Percentiles rank a stretch among this genome's conserved stretches.
phyloP scores from a whole-genome alignment of 2,329 filamentous ascomycete genomes.

The Neofusicoccum parvum region DNA sequence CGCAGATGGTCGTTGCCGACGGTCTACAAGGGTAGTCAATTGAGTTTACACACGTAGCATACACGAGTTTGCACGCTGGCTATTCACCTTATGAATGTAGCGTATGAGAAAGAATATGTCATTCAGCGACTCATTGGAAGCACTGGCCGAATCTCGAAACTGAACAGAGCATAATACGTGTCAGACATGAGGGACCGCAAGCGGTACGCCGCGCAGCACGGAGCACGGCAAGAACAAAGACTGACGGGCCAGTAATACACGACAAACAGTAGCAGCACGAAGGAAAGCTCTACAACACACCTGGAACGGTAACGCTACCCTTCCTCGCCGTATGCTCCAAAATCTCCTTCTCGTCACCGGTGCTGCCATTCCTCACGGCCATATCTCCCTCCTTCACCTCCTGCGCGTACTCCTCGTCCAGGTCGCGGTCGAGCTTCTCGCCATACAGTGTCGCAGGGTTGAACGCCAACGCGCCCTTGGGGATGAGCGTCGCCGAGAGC shows the following conservation, averaged over 20 bases:
- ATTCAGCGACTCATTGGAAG: neutral
- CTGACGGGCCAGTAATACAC: neutral
- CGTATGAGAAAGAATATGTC: neutral
- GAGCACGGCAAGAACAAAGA: neutral
- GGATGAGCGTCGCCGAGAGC: constrained; percentile 50
- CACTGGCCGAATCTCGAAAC: neutral
- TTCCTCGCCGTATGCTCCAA: neutral
- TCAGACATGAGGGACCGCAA: neutral
- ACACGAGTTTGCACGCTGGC: neutral
- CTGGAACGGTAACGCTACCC: neutral
- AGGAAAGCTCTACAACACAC: neutral
- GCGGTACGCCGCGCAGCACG: neutral
- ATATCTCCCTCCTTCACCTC: neutral
- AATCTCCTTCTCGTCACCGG: neutral
- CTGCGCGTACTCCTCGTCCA: constrained; percentile 10
- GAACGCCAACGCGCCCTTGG: constrained; percentile 46
- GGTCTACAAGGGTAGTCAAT: neutral
- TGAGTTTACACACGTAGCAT: neutral
- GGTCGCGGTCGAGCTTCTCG: constrained; percentile 40
- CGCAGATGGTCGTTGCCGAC: constrained; percentile 41
- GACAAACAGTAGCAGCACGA: neutral
- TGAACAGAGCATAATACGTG: neutral
- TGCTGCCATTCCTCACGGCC: neutral
- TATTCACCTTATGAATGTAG: neutral
- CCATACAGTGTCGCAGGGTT: constrained; percentile 49